phyloP scores from a whole-genome alignment of 305 asterid genomes.

The Galium porrigens region DNA sequence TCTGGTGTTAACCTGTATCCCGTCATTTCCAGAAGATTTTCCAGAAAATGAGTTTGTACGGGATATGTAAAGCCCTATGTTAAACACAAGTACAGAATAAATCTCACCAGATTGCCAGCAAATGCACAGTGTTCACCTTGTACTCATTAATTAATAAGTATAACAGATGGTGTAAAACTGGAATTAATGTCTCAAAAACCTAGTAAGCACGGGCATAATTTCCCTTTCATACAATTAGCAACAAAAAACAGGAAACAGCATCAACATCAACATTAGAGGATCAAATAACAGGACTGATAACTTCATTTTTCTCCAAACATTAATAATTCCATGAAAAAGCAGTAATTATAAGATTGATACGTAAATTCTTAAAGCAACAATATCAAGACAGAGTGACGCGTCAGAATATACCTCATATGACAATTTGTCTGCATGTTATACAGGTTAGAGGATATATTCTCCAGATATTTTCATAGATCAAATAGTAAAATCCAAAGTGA shows the following conservation, averaged over 20 bases:
- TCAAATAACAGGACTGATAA: background rate
- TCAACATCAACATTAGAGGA: background rate
- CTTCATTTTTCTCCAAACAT: background rate
- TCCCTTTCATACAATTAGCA: background rate
- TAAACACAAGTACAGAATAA: slow-evolving; percentile 10
- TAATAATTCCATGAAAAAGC: background rate
- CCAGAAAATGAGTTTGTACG: slow-evolving; percentile 61
- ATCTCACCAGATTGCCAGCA: background rate
- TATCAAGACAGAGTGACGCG: background rate
- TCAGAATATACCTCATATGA: background rate
- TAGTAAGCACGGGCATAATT: background rate
- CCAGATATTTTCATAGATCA: background rate
- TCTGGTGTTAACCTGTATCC: slow-evolving; percentile 65
- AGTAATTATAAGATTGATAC: background rate
- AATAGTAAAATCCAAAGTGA: background rate
- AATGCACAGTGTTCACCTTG: background rate
- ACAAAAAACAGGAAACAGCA: background rate
- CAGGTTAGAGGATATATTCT: background rate
- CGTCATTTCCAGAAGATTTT: slow-evolving; percentile 62
- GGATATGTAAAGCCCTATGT: slow-evolving; percentile 77
- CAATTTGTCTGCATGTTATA: background rate
- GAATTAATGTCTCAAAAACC: background rate
- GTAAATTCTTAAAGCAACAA: background rate
- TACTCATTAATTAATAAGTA: background rate
- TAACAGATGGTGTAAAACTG: background rate